Conservation (phyloP, 257 asterid genomes). For the Cinchona pubescens region DNA sequence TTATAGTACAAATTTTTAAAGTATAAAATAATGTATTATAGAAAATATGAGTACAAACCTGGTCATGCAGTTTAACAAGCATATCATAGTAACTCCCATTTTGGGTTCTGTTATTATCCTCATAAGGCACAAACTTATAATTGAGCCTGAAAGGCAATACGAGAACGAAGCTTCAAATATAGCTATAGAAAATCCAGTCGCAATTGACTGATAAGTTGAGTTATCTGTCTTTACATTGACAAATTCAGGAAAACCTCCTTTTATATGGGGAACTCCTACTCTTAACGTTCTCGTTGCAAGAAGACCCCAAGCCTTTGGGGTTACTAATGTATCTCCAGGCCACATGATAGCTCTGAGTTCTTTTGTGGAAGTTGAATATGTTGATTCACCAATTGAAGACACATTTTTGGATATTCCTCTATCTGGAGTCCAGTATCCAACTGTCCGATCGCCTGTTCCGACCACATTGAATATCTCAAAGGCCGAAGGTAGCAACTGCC, state of each 20-base stretch:
- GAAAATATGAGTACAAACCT: slow-evolving; percentile 26
- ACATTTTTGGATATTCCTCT: no score
- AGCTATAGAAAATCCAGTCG: slow-evolving; percentile 14
- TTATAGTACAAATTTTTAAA: no score
- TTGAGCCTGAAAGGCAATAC: slow-evolving; percentile 18
- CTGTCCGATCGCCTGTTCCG: no score
- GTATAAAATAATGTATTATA: no score
- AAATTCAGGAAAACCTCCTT: slow-evolving; percentile 18
- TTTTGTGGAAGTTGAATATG: slow-evolving; percentile 11
- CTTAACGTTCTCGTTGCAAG: not conserved
- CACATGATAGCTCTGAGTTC: slow-evolving; percentile 10
- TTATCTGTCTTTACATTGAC: slow-evolving; percentile 10
- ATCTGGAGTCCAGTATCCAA: no score
- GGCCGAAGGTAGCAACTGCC: no score
- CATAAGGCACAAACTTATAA: slow-evolving; percentile 7
- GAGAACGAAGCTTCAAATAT: slow-evolving; percentile 12
- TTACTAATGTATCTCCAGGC: slow-evolving; percentile 19
- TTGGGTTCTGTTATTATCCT: no score
- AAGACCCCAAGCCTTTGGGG: slow-evolving; percentile 13
- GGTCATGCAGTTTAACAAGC: slow-evolving; percentile 5
- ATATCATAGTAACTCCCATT: slow-evolving; percentile 18
- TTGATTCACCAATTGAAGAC: no score
- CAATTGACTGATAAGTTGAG: not conserved
- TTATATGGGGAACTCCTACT: no score
- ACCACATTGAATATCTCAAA: no score